These are phyloP conservation scores for Fusarium sp. DNA, from an alignment of 2,329 filamentous ascomycete species.

Conservation along the genomic window DNA sequence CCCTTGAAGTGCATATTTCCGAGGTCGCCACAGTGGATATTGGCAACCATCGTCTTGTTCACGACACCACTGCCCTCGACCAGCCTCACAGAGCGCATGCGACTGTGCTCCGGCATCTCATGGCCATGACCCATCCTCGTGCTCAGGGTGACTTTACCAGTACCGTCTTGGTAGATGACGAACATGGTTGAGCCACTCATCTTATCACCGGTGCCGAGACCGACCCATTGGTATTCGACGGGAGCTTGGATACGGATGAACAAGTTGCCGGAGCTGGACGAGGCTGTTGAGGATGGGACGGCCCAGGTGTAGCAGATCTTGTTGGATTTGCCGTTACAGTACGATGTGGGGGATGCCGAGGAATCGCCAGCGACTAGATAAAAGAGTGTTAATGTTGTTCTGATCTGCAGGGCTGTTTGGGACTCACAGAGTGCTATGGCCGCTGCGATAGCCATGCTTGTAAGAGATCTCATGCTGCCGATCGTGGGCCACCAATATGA, in stretches of 20 bases:
- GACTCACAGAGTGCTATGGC: background rate
- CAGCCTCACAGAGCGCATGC: background rate
- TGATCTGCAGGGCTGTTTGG: rapidly evolving
- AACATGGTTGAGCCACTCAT: background rate
- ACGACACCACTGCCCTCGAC: background rate
- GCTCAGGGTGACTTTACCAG: background rate
- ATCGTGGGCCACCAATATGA: rapidly evolving
- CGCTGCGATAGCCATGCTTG: background rate
- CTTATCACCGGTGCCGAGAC: background rate
- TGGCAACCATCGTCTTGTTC: background rate
- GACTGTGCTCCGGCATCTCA: background rate
- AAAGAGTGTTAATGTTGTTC: background rate
- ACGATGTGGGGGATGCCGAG: background rate
- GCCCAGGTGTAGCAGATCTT: background rate
- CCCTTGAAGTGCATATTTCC: background rate
- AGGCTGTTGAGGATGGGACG: background rate
- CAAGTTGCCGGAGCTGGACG: background rate
- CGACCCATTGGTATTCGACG: background rate
- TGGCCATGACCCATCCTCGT: background rate
- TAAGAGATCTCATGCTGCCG: background rate
- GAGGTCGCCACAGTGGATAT: background rate
- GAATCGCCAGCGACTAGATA: background rate
- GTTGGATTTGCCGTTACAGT: background rate
- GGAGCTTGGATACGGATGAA: background rate
- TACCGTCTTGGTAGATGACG: background rate